Base-by-base conservation (phyloP, 306 rosid genomes). In the Quercus berberidifolia region DNA sequence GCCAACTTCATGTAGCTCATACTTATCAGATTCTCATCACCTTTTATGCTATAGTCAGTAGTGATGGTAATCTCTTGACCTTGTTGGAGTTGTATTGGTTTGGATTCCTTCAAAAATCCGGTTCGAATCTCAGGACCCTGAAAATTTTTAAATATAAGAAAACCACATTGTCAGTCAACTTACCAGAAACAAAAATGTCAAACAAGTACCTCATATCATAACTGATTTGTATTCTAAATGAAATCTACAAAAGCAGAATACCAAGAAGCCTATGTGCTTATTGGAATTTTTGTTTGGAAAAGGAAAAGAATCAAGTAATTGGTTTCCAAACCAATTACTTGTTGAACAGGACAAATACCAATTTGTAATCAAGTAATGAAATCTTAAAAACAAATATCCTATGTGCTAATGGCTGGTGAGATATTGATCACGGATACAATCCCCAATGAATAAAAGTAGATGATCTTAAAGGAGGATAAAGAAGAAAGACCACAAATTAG, bases 121-220 rank as follows among this genome's bases (percentile, higher is more conserved):
- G 82, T 79, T 49, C 82, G 71, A 55, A 79, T 79, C 72, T 79
- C 82, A 3, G 77, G 77, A 71, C 77, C 82, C 82, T 78, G 60
- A 17, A 38, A 78, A 9, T 1, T 67, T 55, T 33, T 52, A 51
- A 71, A 49, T 71, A 17, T 23, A 25, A 71, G 41, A 46, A 12
- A 25, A 23, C 17, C 43, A 69, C 28, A 30, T 30, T 8, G 33
- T 3, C 18, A 25, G 15, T 5, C 17, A 23, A 17, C 18, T 41
- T 41, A 41, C 46, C 46, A 8, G 46, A 41, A 41, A 41, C 46
- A 41, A 41, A 41, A 41, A 41, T 41, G 46, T 41, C 46, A 41
- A 0, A 8, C 46, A 41, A 8, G 46, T 8, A 41, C 46, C 11
- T 8, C 46, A 8, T 41, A 41, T 41, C 46, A 41, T 41, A 41